Conservation (phyloP, 2,329 filamentous ascomycete genomes). For the Colletotrichum tropicale region DNA sequence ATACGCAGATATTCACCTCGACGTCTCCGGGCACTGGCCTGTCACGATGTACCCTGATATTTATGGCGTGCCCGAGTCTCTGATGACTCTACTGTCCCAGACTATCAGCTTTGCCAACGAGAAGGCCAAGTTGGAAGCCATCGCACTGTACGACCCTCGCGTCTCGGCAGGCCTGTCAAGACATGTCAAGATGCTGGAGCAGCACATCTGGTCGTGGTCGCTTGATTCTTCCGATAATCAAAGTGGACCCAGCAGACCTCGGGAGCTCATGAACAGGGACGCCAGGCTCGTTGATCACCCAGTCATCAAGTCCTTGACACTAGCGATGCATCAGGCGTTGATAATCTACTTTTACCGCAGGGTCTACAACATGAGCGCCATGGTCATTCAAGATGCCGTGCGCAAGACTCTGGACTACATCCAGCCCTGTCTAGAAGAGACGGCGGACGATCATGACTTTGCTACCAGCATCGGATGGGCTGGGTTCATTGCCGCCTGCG, state of each 20-base stretch:
- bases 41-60: conserved; percentile 48
- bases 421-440: conserved; percentile 33
- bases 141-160: conserved; percentile 22
- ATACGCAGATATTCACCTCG: conserved; percentile 48
- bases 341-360: conserved; percentile 50
- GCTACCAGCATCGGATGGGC: conserved; percentile 45
- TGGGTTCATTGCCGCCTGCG: conserved; percentile 46
- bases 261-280: background rate
- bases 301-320: conserved; percentile 32
- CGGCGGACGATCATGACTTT: conserved; percentile 38
- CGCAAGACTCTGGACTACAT: conserved; percentile 39
- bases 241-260: background rate
- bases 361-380: conserved; percentile 42
- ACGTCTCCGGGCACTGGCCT: conserved; percentile 41
- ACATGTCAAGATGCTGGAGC: conserved; percentile 35
- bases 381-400: conserved; percentile 42
- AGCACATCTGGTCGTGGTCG: conserved; percentile 35
- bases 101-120: conserved; percentile 47
- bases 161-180: conserved; percentile 28
- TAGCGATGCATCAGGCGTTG: conserved; percentile 45
- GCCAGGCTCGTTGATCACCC: conserved; percentile 15
- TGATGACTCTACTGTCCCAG: conserved; percentile 43
- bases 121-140: conserved; percentile 34
- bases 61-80: conserved; percentile 46
- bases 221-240: conserved; percentile 9